Evolutionary conservation across 805 yeast species (phyloP).

Genomic region (Lachancea lanzarotensis): DNA sequence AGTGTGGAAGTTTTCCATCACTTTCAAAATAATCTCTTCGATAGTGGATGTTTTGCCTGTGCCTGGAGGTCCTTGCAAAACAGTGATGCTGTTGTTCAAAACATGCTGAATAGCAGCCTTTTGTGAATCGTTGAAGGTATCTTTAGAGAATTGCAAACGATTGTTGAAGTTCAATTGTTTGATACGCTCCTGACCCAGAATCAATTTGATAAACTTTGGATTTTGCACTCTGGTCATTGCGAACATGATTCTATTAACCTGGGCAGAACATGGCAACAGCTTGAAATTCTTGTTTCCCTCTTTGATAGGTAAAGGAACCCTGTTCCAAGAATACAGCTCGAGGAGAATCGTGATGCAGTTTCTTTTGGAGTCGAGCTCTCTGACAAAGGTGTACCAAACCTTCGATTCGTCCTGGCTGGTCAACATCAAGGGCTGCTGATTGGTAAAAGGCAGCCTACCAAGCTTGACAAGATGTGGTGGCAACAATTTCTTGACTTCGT

Average conservation of each 20-base stretch:
- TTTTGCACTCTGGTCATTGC: conserved; percentile 59
- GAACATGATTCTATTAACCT: conserved; percentile 54
- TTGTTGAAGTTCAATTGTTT: conserved; percentile 53
- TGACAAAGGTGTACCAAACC: conserved; percentile 56
- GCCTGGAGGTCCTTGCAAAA: conserved; percentile 78
- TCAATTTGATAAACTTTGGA: conserved; percentile 43
- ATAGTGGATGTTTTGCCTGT: conserved; percentile 74
- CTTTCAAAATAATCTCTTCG: conserved; percentile 53
- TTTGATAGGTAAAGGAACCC: conserved; percentile 39
- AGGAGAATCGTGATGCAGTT: conserved; percentile 37
- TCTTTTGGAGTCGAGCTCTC: conserved; percentile 34
- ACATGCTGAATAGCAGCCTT: conserved; percentile 49
- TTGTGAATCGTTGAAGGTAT: conserved; percentile 52
- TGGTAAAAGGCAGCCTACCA: conserved; percentile 53
- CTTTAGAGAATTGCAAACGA: conserved; percentile 42
- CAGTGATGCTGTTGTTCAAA: conserved; percentile 43
- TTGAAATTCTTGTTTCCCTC: conserved; percentile 33
- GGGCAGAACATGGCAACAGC: conserved; percentile 56
- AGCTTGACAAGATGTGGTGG: conserved; percentile 47
- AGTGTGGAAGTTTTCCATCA: conserved; percentile 47
- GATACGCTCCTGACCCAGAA: conserved; percentile 49
- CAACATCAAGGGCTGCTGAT: conserved; percentile 53
- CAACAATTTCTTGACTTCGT: conserved; percentile 42
- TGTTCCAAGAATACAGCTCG: conserved; percentile 55
- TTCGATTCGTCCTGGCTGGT: conserved; percentile 42